Percentiles rank a stretch among this genome's conserved stretches.
Evolutionary conservation across 805 yeast genomes (phyloP).

Genomic region (Dipodascopsis tothii): DNA sequence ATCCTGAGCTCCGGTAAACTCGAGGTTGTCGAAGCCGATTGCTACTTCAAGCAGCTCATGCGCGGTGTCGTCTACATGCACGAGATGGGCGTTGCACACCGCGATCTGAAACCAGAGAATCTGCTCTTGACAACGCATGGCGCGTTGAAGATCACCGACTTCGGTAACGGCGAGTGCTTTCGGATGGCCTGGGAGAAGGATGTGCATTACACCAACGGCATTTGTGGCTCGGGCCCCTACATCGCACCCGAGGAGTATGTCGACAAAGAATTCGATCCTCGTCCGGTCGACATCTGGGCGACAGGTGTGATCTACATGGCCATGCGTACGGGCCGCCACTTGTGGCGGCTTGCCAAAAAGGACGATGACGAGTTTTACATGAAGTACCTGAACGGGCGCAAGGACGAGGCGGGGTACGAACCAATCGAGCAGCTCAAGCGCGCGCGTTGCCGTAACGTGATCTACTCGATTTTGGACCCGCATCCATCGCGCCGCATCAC

Average conservation of each 20-base stretch:
- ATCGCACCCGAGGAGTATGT: conserved; percentile 84
- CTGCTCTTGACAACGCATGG: conserved; percentile 62
- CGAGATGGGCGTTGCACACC: conserved; percentile 85
- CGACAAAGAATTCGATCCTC: conserved; percentile 57
- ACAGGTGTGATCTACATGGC: conserved; percentile 69
- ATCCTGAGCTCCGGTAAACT: conserved; percentile 47
- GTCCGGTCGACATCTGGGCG: conserved; percentile 84
- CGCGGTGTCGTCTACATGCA: conserved; percentile 82
- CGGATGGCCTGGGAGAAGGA: conserved; percentile 82
- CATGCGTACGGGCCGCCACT: conserved; percentile 84
- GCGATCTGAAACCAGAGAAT: conserved; percentile 88
- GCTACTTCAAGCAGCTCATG: conserved; percentile 79
- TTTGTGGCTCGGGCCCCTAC: conserved; percentile 83
- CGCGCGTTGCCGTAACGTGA: conserved; percentile 84
- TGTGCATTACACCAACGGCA: conserved; percentile 60
- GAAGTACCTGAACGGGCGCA: conserved; percentile 68
- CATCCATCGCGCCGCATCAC: conserved; percentile 79
- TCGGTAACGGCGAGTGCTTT: conserved; percentile 87
- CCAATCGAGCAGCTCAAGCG: conserved; percentile 82
- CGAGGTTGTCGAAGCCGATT: conserved; percentile 67
- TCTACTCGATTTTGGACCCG: conserved; percentile 89
- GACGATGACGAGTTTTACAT: conserved; percentile 73
- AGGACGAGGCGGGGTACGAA: conserved; percentile 77
- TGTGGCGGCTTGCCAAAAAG: conserved; percentile 76
- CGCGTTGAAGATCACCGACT: conserved; percentile 66